Base-by-base conservation (phyloP, 2,329 filamentous ascomycete species). In the Aspergillus bombycis region DNA sequence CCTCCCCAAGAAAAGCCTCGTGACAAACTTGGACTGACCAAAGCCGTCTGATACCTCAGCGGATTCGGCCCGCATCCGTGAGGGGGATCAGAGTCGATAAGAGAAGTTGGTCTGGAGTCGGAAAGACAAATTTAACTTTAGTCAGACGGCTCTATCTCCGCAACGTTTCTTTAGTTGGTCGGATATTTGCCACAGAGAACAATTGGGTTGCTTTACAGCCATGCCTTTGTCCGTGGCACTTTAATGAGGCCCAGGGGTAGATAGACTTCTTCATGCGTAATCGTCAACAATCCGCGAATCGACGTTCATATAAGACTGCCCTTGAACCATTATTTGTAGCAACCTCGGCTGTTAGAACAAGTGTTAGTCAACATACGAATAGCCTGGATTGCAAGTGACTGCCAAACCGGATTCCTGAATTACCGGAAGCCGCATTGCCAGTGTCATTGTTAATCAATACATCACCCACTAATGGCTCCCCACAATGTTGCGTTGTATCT, bases 71-170 rank as follows among this genome's bases (percentile, higher is more conserved):
- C 43, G 43, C 5, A 46, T 46, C 43, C 43, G 43, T 46, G 43
- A 46, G 43, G n/a, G 43, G 21, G 21, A 58, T 70, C 38, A 41
- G 16, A 41, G 19, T 41, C 7, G 3, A 41, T 41, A 41, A 9
- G 38, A 9, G 38, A 16, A 16, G 36, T n/a, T 10, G 16, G 19
- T 41, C 14, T 41, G 8, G 16, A 10, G 16, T 41, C n/a, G 16
- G 16, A n/a, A 41, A 19, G 38, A 16, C 7, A 41, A 41, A 16
- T 41, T 41, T 41, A n/a, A 41, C 16, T 41, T 41, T 41, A 7
- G 19, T 19, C 16, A 8, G 3, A 41, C 38, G 19, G 38, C 8
- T 6, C n/a, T 41, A 41, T 41, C 16, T n/a, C 19, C 38, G 38
- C 19, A 41, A 41, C 8, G 7, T 41, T 41, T n/a, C 8, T n/a